phyloP scores from a whole-genome alignment of 371 early-diverging fungal genomes.

The Basidiobolus heterosporus region DNA sequence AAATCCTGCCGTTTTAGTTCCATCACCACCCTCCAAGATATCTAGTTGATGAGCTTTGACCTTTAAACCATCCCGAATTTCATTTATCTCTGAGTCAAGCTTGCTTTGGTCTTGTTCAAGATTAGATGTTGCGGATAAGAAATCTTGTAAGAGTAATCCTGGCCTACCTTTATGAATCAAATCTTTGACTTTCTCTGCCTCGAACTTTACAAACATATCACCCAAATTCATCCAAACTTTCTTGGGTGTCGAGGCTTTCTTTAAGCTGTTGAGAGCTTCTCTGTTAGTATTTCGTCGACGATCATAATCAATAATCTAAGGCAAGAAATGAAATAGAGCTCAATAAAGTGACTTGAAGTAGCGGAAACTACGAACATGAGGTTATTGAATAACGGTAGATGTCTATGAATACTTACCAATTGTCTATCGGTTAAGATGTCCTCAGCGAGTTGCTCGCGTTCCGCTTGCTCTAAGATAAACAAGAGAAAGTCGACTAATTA shows the following conservation, averaged over 20 bases:
- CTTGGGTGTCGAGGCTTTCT: constrained; percentile 18
- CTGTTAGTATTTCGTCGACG: constrained; percentile 34
- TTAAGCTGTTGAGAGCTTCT: constrained; percentile 31
- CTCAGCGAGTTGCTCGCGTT: constrained; percentile 30
- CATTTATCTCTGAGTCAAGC: constrained; percentile 8
- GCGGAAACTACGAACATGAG: too few relatives aligned
- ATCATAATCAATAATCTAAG: constrained; percentile 41
- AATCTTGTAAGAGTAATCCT: too few relatives aligned
- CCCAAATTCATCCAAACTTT: constrained; percentile 46
- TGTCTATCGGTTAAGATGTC: constrained; percentile 38
- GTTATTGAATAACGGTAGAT: neutral
- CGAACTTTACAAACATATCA: constrained; percentile 41
- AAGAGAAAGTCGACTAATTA: too few relatives aligned
- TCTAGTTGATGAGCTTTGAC: constrained; percentile 7
- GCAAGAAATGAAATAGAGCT: neutral
- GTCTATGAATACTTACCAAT: constrained; percentile 16
- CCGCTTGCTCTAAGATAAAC: too few relatives aligned
- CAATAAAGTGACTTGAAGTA: too few relatives aligned
- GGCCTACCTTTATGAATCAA: constrained; percentile 22
- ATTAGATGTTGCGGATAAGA: neutral
- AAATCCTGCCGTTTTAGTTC: neutral
- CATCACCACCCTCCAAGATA: constrained; percentile 8
- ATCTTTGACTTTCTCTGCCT: constrained; percentile 15
- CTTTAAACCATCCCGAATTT: constrained; percentile 5
- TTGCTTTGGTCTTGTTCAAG: constrained; percentile 5